These are phyloP conservation scores for Yamadazyma scolyti DNA, from an alignment of 805 yeast species.

Conservation along the genomic window DNA sequence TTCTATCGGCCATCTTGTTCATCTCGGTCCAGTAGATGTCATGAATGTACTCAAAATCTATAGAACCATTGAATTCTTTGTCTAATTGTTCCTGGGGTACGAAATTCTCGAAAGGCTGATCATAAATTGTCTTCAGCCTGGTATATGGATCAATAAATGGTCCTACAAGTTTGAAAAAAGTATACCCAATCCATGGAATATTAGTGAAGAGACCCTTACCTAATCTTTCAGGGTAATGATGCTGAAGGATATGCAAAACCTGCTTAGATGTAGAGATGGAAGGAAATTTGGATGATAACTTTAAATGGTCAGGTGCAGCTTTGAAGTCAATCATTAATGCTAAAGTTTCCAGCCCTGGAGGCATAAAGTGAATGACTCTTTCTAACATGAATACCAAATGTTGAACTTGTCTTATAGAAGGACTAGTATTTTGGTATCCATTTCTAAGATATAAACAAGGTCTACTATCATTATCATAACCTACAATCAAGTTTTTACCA, in stretches of 20 bases:
- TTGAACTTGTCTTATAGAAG: constrained; percentile 51
- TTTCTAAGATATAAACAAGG: constrained; percentile 51
- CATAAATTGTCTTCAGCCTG: constrained; percentile 53
- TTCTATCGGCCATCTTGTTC: constrained; percentile 38
- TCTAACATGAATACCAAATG: constrained; percentile 58
- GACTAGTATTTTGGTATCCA: constrained; percentile 53
- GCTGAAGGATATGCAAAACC: constrained; percentile 48
- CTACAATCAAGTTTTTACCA: constrained; percentile 52
- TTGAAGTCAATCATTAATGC: constrained; percentile 56
- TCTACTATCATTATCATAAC: constrained; percentile 51
- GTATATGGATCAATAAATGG: constrained; percentile 61
- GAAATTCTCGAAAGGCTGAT: constrained; percentile 53
- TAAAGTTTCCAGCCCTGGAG: constrained; percentile 55
- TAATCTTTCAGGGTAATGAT: constrained; percentile 57
- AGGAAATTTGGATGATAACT: constrained; percentile 41
- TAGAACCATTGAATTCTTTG: constrained; percentile 44
- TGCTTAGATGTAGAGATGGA: constrained; percentile 49
- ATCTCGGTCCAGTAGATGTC: constrained; percentile 52
- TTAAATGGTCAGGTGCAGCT: constrained; percentile 37
- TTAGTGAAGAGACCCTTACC: constrained; percentile 53
- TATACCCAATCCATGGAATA: constrained; percentile 56
- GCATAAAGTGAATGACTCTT: constrained; percentile 48
- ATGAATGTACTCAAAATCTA: constrained; percentile 51
- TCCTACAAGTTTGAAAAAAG: constrained; percentile 52
- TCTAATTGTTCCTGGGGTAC: constrained; percentile 53